phyloP scores from a whole-genome alignment of 2,329 filamentous ascomycete species.

The Fusarium armeniacum region DNA sequence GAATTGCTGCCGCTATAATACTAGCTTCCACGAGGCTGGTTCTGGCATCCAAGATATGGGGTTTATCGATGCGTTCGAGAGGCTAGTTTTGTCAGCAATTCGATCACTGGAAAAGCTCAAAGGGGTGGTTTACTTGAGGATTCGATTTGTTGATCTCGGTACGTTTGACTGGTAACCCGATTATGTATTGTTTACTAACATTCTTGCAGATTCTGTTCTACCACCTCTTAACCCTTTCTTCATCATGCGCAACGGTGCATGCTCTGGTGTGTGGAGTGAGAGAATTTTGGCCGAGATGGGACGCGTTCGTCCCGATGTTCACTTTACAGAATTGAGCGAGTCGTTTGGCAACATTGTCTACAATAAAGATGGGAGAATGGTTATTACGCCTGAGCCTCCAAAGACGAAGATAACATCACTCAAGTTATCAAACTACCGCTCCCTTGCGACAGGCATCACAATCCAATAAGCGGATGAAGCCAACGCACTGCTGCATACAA shows the following conservation, averaged over 20 bases:
- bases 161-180: conserved; percentile 48
- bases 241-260: conserved; percentile 70
- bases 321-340: conserved; percentile 74
- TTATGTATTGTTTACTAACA: conserved; percentile 37
- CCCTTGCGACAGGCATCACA: conserved; percentile 59
- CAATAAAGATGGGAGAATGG: conserved; percentile 71
- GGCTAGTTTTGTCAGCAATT: conserved; percentile 74
- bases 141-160: conserved; percentile 81
- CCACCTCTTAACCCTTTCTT: conserved; percentile 82
- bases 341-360: conserved; percentile 72
- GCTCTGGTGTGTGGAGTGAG: conserved; percentile 80
- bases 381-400: conserved; percentile 69
- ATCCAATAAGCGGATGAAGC: conserved; percentile 50
- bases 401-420: conserved; percentile 67
- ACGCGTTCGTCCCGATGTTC: conserved; percentile 68
- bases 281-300: conserved; percentile 73
- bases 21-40: conserved; percentile 72
- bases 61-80: conserved; percentile 80
- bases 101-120: conserved; percentile 70
- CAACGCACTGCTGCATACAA: neutral
- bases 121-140: conserved; percentile 74
- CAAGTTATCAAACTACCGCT: conserved; percentile 70
- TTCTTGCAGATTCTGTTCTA: conserved; percentile 71
- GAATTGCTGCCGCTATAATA: conserved; percentile 75
- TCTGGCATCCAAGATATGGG: conserved; percentile 79